Evolutionary conservation across 768 basidiomycete species (phyloP).

Genomic region (Hygrocybe punicea): DNA sequence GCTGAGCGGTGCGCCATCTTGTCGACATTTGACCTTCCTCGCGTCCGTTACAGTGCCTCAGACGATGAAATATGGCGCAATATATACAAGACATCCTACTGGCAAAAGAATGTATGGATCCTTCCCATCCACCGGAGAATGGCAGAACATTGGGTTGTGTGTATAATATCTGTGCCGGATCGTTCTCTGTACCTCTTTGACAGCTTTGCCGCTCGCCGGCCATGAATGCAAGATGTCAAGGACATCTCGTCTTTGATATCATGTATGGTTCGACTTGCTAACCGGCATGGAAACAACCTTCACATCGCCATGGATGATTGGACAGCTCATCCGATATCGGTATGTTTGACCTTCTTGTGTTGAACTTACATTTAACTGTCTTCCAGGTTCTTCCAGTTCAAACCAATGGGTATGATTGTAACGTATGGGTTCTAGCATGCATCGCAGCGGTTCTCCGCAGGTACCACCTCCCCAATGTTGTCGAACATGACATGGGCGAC

Average conservation of each 20-base stretch:
- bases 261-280: conserved; percentile 12
- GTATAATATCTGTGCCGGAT: conserved; percentile 12
- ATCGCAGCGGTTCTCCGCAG: conserved; percentile 22
- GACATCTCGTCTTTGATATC: conserved; percentile 6
- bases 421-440: conserved; percentile 21
- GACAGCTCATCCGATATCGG: conserved; percentile 10
- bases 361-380: background rate
- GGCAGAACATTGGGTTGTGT: conserved; percentile 34
- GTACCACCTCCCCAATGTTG: conserved; percentile 1
- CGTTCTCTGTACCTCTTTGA: conserved; percentile 29
- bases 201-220: conserved; percentile 20
- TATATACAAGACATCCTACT: conserved; percentile 18
- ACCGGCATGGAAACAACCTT: conserved; percentile 1
- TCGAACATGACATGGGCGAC: background rate
- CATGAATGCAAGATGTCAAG: conserved; percentile 11
- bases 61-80: conserved; percentile 23
- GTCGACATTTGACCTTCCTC: conserved; percentile 18
- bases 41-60: conserved; percentile 13
- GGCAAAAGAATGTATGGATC: conserved; percentile 35
- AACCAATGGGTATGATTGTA: conserved; percentile 20
- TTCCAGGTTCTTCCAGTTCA: conserved; percentile 9
- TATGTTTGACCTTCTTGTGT: background rate
- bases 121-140: conserved; percentile 33
- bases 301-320: conserved; percentile 13
- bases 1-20: conserved; percentile 12